phyloP scores from a whole-genome alignment of 768 basidiomycete genomes.

The Mycena maculata region DNA sequence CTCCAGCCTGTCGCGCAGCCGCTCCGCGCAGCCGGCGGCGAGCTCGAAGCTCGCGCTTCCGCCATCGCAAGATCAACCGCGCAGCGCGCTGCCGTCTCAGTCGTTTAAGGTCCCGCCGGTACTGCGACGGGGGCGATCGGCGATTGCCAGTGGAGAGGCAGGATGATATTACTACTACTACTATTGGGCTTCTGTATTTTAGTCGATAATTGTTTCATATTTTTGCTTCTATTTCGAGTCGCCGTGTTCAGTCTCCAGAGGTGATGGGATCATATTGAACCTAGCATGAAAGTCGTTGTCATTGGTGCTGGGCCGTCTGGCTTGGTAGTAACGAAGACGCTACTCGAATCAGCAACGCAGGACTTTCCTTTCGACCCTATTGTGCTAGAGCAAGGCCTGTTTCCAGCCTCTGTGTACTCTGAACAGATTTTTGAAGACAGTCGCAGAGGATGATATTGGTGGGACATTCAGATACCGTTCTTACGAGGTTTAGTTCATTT shows the following conservation, averaged over 20 bases:
- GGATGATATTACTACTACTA: conserved; percentile 29
- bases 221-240: conserved; percentile 5
- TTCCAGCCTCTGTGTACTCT: too few species aligned
- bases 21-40: conserved; percentile 63
- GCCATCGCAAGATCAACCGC: conserved; percentile 56
- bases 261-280: not conserved
- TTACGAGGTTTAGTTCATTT: conserved; percentile 51
- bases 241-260: not conserved
- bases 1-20: conserved; percentile 68
- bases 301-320: conserved; percentile 63
- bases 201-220: conserved; percentile 31
- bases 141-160: conserved; percentile 33
- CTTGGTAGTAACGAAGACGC: conserved; percentile 60
- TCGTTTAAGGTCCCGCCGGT: conserved; percentile 57
- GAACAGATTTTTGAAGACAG: too few species aligned
- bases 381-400: conserved; percentile 57
- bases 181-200: conserved; percentile 22
- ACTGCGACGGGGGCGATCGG: conserved; percentile 38
- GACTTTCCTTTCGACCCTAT: conserved; percentile 61
- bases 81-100: conserved; percentile 65
- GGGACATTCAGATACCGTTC: conserved; percentile 64
- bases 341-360: conserved; percentile 52
- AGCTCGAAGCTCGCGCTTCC: conserved; percentile 51
- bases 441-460: conserved; percentile 56
- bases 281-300: conserved; percentile 48